Conservation (phyloP, 2,329 filamentous ascomycete species). For the Chaetomium globosum region DNA sequence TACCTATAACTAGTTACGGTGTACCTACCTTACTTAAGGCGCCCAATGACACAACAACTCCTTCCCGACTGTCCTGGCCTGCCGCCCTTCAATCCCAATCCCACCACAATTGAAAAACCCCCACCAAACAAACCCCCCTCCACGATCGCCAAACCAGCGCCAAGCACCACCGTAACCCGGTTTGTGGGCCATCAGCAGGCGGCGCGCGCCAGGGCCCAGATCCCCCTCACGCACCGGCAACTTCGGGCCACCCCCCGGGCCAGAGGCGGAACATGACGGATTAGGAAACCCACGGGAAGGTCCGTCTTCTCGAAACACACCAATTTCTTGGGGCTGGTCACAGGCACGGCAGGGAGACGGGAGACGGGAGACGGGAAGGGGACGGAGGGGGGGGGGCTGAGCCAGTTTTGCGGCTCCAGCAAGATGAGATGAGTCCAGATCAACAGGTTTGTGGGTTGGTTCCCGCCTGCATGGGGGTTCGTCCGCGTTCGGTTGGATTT, state of each 20-base stretch:
- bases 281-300: constrained; percentile 5
- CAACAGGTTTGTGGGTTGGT: no score
- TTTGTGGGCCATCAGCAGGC: background rate
- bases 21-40: no score
- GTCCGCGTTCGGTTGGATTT: background rate
- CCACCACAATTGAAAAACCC: background rate
- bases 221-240: constrained; percentile 2
- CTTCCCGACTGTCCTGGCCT: no score
- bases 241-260: constrained; percentile 9
- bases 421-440: no score
- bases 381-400: no score
- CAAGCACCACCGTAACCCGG: background rate
- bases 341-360: no score
- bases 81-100: no score
- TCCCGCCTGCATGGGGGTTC: no score
- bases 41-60: no score
- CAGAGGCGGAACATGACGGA: constrained; percentile 1
- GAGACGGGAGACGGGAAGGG: no score
- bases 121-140: background rate
- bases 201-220: background rate
- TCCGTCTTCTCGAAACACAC: background rate
- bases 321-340: no score
- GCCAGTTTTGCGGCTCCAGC: background rate
- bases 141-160: background rate
- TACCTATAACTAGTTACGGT: no score